A percentile compares a stretch with the other conserved stretches of the same genome.
Conservation (phyloP, 106 monocot genomes). For the Dendrobium huoshanense region DNA sequence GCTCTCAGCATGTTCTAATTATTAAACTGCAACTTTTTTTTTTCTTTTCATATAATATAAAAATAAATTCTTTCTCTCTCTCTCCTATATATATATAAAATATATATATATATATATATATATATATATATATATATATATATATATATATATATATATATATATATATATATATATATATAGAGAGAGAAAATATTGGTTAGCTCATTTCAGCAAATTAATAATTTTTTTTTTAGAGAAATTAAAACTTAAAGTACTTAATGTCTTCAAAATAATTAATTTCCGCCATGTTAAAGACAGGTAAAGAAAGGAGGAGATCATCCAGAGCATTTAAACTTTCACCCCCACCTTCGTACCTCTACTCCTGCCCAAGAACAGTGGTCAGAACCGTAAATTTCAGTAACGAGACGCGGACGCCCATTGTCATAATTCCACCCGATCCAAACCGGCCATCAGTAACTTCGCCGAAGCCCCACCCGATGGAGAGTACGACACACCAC, state of each 20-base stretch:
- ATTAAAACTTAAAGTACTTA: not conserved
- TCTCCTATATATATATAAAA: too few relatives aligned
- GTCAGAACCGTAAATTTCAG: slow-evolving; percentile 45
- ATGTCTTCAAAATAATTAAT: not conserved
- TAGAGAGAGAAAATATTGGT: too few relatives aligned
- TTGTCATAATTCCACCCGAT: slow-evolving; percentile 25
- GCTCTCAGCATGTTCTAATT: too few relatives aligned
- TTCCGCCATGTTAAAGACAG: not conserved
- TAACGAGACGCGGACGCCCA: slow-evolving; percentile 16
- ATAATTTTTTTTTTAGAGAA: not conserved
- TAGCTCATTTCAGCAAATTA: too few relatives aligned
- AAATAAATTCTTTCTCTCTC: too few relatives aligned
- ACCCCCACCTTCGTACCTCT: slow-evolving; percentile 10
- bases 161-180: too few relatives aligned
- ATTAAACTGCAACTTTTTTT: too few relatives aligned
- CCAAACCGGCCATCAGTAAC: not conserved
- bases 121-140: too few relatives aligned
- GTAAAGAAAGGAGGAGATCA: slow-evolving; percentile 2
- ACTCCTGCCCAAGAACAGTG: slow-evolving; percentile 17
- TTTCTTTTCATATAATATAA: too few relatives aligned
- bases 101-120: too few relatives aligned
- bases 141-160: too few relatives aligned
- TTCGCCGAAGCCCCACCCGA: not conserved
- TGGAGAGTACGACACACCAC: not conserved
- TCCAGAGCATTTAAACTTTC: slow-evolving; percentile 8